Base-by-base conservation (phyloP, 176 grass and related monocot genomes). In the Aegilops umbellulata region DNA sequence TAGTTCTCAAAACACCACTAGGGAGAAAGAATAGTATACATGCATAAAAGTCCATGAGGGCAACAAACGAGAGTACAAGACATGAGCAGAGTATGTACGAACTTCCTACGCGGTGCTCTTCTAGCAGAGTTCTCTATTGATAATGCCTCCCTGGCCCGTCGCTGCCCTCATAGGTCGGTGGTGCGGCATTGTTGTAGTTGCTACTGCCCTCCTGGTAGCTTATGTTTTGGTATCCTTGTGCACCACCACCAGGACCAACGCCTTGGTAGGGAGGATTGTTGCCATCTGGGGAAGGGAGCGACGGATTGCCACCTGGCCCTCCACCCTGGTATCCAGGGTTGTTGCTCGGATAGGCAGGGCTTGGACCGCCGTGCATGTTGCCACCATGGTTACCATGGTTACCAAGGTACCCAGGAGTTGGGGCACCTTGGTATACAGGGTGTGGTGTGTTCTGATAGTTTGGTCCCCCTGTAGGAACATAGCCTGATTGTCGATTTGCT, bases 291-390 rank as follows among this genome's bases (percentile, higher is more conserved):
- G 41, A 72, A 71, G 67, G 35, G 2, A 22, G 38, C 12, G n/a
- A 64, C 5, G 44, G 69, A 53, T 38, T 83, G 73, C 65, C 44
- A 6, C 72, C 77, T 12, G 71, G 92, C 0, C 47, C 60, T 13
- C 81, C 88, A 75, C 91, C 87, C 49, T 91, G 92, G 83, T 89
- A 89, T 78, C 87, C 87, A 87, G 86, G 79, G 79, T 86, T 88
- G 34, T 73, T 60, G 11, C 91, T 76, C 38, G 86, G 94, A 82
- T 89, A 90, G 44, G 67, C 44, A 46, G 77, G 77, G 20, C 71
- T 70, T 46, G 79, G 82, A 17, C 83, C 86, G 57, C 65, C 24
- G 10, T 62, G 66, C 69, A 68, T 83, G 68, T 73, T 76, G 38
- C 67, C 84, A 64, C 81, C 71, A 87, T 63, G 35, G 35, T 36